phyloP scores from a whole-genome alignment of 306 rosid genomes.

The Medicago truncatula region MtrunA17r5.0-ANR NC_053047.1:16185501-16186000 shows the following conservation, averaged over 20 bases:
- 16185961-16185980: too few species aligned
- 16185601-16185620: conserved; percentile 13
- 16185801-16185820: conserved; percentile 71
- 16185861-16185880: not conserved
- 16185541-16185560: not conserved
- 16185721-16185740: conserved; percentile 58
- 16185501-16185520: too few species aligned
- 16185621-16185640: not conserved
- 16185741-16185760: conserved; percentile 62
- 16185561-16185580: not conserved
- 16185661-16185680: conserved; percentile 44
- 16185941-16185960: too few species aligned
- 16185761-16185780: conserved; percentile 72
- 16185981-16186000: too few species aligned
- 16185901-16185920: too few species aligned
- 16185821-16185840: conserved; percentile 64
- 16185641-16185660: not conserved
- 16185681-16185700: conserved; percentile 35
- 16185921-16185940: too few species aligned
- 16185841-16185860: conserved; percentile 36
- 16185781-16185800: conserved; percentile 89
- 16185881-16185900: not conserved
- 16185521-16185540: not conserved
- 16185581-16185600: conserved; percentile 13
- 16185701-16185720: conserved; percentile 55